Conservation (phyloP, 2,329 filamentous ascomycete species). For the Geosmithia flava region DNA sequence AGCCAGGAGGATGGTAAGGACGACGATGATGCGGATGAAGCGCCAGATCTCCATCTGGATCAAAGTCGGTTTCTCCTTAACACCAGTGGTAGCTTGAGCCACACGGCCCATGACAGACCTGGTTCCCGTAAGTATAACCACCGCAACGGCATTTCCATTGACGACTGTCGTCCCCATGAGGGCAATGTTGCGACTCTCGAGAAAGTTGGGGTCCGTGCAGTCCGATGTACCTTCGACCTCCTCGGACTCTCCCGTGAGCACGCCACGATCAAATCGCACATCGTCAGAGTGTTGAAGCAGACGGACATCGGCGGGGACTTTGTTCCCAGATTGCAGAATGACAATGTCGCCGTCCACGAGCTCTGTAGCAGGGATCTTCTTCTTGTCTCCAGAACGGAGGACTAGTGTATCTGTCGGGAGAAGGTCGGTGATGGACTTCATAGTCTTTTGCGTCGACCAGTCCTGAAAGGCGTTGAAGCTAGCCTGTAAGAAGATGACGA, state of each 20-base stretch:
- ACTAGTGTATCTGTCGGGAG: slow-evolving; percentile 29
- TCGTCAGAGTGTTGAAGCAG: slow-evolving; percentile 26
- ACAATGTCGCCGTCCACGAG: slow-evolving; percentile 34
- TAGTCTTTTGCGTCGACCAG: slow-evolving; percentile 31
- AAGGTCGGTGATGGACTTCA: slow-evolving; percentile 33
- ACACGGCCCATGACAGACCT: slow-evolving; percentile 28
- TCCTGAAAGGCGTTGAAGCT: slow-evolving; percentile 33
- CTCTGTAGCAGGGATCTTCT: slow-evolving; percentile 24
- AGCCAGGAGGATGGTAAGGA: slow-evolving; percentile 22
- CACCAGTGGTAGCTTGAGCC: slow-evolving; percentile 20
- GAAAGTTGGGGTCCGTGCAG: slow-evolving; percentile 24
- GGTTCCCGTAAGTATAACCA: slow-evolving; percentile 25
- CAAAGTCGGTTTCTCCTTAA: slow-evolving; percentile 23
- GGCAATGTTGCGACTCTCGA: slow-evolving; percentile 29
- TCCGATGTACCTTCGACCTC: slow-evolving; percentile 26
- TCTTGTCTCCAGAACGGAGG: slow-evolving; percentile 27
- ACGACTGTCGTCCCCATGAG: slow-evolving; percentile 28
- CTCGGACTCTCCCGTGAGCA: slow-evolving; percentile 28
- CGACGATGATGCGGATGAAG: slow-evolving; percentile 28
- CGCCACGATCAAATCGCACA: slow-evolving; percentile 26
- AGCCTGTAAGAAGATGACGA: slow-evolving; percentile 33
- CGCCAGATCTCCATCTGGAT: slow-evolving; percentile 29
- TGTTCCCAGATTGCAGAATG: slow-evolving; percentile 31
- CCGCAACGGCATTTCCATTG: slow-evolving; percentile 24
- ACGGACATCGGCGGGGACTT: slow-evolving; percentile 34